Conservation (phyloP, 2,329 filamentous ascomycete species). For the Akanthomyces muscarius region DNA sequence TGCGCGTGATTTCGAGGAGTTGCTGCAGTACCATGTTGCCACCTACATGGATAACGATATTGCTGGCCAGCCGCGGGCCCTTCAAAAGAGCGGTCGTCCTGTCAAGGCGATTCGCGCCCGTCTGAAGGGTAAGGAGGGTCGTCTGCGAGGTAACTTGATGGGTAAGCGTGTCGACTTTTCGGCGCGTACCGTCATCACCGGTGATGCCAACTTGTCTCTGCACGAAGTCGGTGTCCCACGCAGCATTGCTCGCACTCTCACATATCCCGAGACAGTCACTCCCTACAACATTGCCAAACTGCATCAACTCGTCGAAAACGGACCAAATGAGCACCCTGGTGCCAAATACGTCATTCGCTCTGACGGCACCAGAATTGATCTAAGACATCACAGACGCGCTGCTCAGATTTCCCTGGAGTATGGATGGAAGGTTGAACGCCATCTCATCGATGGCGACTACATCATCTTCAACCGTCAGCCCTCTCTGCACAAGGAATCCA, state of each 20-base stretch:
- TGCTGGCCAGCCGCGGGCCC: constrained; percentile 85
- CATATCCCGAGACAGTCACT: constrained; percentile 95
- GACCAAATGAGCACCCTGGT: constrained; percentile 90
- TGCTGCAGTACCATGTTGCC: constrained; percentile 96
- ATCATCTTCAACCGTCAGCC: constrained; percentile 99
- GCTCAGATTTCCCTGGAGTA: constrained; percentile 85
- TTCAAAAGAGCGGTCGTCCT: constrained; percentile 95
- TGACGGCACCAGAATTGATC: constrained; percentile 89
- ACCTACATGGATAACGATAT: constrained; percentile 99
- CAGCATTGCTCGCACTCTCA: constrained; percentile 87
- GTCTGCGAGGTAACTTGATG: constrained; percentile 98
- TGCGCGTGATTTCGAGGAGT: constrained; percentile 80
- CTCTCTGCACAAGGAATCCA: constrained; percentile 98
- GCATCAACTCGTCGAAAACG: constrained; percentile 84
- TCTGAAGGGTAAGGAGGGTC: constrained; percentile 98
- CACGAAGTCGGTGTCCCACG: constrained; percentile 96
- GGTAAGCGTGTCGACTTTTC: constrained; percentile 99
- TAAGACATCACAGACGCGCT: constrained; percentile 86
- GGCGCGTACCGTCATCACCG: constrained; percentile 98
- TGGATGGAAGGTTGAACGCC: constrained; percentile 97
- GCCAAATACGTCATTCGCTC: constrained; percentile 95
- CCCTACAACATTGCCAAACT: constrained; percentile 96
- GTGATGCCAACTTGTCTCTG: constrained; percentile 91
- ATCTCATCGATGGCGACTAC: constrained; percentile 92
- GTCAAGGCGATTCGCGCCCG: constrained; percentile 96